Base-by-base conservation (phyloP, 192 early-diverging fungal species). In the Linnemannia zychae region DNA sequence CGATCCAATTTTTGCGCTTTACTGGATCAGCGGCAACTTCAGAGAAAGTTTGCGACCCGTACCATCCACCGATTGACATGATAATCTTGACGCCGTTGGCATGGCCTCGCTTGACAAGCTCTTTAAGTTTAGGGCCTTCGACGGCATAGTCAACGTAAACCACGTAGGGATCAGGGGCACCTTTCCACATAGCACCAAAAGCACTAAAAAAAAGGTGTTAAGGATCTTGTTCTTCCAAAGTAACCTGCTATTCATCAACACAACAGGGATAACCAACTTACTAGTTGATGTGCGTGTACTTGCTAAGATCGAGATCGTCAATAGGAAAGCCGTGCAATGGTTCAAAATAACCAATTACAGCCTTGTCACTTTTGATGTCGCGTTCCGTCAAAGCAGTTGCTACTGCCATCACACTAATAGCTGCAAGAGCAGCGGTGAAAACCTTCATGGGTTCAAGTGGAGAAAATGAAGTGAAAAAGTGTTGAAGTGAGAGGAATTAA, bases 261-360 rank as follows among this genome's bases (percentile, higher is more conserved):
- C 28, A 28, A 11, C 12, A 15, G 12, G 11, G 7, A 15, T 9
- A 28, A 5, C 18, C 18, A 5, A 40, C 67, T 20, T 69, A 69
- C 67, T 91, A 87, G 75, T 88, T 90, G 53, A 92, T 63, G 80
- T 91, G 92, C 38, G 92, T 92, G 79, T 90, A 89, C 47, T 86
- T 79, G 40, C 74, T 31, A 7, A 86, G 28, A 1, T 89, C 89
- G 17, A 88, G 48, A 53, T 47, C 17, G 15, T 82, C 76, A 11
- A 82, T 75, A 63, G 80, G 81, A 76, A 82, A 80, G 1, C 72
- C 34, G 52, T 88, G 87, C 88, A 88, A 88, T 13, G 88, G 87
- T 22, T 88, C 87, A 50, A 89, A 79, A 63, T 90, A 90, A 6
- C 89, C 89, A 69, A 90, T 87, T 34, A 90, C 69, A 15, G 89